Base-by-base conservation (phyloP, 768 basidiomycete species). In the Mycena chlorophos region DNA sequence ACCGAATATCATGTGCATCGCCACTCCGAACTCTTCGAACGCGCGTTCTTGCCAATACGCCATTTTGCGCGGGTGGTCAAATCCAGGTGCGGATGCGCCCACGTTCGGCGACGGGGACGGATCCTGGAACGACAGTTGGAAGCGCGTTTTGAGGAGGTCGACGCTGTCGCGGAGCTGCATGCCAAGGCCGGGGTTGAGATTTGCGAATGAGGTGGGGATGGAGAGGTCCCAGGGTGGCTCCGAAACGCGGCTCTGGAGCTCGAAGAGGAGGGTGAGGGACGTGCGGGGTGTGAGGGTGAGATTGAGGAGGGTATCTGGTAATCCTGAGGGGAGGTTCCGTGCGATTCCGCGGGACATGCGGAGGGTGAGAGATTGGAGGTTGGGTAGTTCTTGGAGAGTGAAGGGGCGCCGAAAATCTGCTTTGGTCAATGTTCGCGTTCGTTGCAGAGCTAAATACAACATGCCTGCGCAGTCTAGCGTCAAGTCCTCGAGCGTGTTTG, bases 221-320 rank as follows among this genome's bases (percentile, higher is more conserved):
- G 47, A 38, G 16, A 39, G 42, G 3, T 51, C 42, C 58, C 54
- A 55, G 1, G 29, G 22, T 1, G 29, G 26, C 23, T 60, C 58
- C 19, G 14, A 8, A 22, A 60, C n/a, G 19, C 49, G 58, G 5
- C 2, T 37, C 17, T 55, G 26, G 38, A 60, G 37, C 4, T 19
- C 38, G 23, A 52, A 60, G 1, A 47, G 4, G 38, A 60, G 2
- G 27, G 58, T 55, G 14, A 60, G 47, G 45, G 8, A 20, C 3
- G 51, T 5, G 6, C 28, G 28, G 2, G 19, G 34, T 2, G 55
- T 51, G 22, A 61, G 48, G 25, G n/a, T 38, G 4, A n/a, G 23
- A n/a, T n/a, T n/a, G n/a, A n/a, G n/a, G 16, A 61, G 51, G 17
- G 52, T 56, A 10, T 43, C n/a, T 4, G 34, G 20, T 12, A 61